Evolutionary conservation across 306 rosid genomes (phyloP).

Genomic region (Carpinus fangiana): DNA sequence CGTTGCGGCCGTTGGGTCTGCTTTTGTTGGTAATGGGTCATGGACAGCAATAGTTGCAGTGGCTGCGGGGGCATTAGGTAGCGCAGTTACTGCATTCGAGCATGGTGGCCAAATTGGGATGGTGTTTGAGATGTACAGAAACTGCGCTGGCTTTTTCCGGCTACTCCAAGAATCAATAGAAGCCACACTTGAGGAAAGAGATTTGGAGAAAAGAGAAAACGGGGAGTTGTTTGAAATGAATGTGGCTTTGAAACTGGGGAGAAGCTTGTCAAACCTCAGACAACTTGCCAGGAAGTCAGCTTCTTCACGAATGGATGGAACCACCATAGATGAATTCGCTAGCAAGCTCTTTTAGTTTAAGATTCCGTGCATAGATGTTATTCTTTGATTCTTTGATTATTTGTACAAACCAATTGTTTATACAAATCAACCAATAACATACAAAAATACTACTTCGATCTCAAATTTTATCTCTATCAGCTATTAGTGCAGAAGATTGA

Average conservation of each 20-base stretch:
- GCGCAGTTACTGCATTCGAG: slow-evolving; percentile 47
- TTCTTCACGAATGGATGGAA: slow-evolving; percentile 39
- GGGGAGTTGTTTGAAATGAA: slow-evolving; percentile 61
- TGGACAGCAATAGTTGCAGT: slow-evolving; percentile 38
- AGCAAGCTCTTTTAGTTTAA: slow-evolving; percentile 47
- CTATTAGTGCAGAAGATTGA: too few relatives aligned
- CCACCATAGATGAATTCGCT: slow-evolving; percentile 56
- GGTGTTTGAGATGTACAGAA: slow-evolving; percentile 73
- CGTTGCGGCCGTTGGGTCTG: slow-evolving; percentile 59
- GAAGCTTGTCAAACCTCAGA: slow-evolving; percentile 56
- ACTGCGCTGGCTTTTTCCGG: slow-evolving; percentile 52
- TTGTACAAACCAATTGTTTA: not conserved
- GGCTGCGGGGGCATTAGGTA: slow-evolving; percentile 56
- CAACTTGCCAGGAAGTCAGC: slow-evolving; percentile 53
- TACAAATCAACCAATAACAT: not conserved
- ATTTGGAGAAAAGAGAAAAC: slow-evolving; percentile 62
- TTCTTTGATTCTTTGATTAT: not conserved
- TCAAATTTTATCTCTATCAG: not conserved
- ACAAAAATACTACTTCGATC: not conserved
- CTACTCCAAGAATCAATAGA: slow-evolving; percentile 45
- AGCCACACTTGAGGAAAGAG: slow-evolving; percentile 44
- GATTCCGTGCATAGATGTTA: not conserved
- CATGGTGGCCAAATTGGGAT: slow-evolving; percentile 77
- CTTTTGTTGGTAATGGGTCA: slow-evolving; percentile 41
- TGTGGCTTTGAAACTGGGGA: slow-evolving; percentile 64